Evolutionary conservation across 1,284 basidiomycete genomes (phyloP).

Genomic region (Tylopilus sp.): DNA sequence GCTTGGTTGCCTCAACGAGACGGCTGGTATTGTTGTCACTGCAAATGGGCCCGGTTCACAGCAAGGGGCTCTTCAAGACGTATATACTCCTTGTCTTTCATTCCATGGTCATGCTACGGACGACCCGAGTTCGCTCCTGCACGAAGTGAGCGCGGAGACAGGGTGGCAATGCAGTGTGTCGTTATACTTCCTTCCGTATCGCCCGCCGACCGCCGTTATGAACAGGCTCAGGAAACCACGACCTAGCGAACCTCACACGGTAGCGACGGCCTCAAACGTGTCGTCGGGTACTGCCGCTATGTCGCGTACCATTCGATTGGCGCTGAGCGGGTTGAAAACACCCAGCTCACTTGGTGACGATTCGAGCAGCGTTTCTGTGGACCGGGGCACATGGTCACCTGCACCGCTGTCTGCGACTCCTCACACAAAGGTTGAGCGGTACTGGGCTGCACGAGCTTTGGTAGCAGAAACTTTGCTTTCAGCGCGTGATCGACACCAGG

Average conservation of each 20-base stretch:
- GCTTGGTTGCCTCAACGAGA: too few relatives aligned
- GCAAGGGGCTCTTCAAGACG: too few relatives aligned
- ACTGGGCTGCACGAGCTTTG: constrained; percentile 61
- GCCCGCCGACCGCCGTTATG: constrained; percentile 11
- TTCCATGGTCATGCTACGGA: background rate
- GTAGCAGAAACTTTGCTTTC: constrained; percentile 56
- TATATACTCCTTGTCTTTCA: constrained; percentile 1
- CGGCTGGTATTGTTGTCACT: too few relatives aligned
- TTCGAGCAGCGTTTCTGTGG: background rate
- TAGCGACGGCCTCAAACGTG: background rate
- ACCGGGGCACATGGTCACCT: constrained; percentile 12
- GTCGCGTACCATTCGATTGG: constrained; percentile 34
- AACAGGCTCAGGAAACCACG: constrained; percentile 28
- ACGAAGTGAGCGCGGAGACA: constrained; percentile 10
- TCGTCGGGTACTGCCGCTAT: constrained; percentile 4
- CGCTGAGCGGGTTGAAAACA: constrained; percentile 12
- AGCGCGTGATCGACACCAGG: constrained; percentile 43
- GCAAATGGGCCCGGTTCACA: too few relatives aligned
- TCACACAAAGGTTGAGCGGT: constrained; percentile 44
- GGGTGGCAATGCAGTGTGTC: background rate
- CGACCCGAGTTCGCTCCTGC: background rate
- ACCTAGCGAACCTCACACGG: constrained; percentile 3
- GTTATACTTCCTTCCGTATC: background rate
- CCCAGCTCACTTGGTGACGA: background rate
- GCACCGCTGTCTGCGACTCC: constrained; percentile 24